A percentile compares a stretch with the other conserved stretches of the same genome.
These are phyloP conservation scores for Cryphonectria carpinicola DNA, from an alignment of 2,329 filamentous ascomycete species.

Conservation along the genomic window DNA sequence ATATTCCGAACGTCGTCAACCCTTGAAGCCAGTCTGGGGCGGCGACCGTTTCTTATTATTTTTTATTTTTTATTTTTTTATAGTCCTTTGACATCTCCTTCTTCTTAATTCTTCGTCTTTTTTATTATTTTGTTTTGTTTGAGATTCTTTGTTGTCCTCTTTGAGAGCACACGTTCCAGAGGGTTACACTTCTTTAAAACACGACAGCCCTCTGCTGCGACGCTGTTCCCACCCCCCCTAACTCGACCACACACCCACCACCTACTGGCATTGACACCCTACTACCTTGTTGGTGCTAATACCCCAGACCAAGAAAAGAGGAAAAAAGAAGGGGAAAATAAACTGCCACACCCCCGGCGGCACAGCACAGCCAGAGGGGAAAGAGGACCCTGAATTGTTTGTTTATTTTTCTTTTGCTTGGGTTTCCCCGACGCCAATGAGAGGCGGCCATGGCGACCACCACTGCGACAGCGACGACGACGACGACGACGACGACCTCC, in stretches of 20 bases:
- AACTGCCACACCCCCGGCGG: not conserved
- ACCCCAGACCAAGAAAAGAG: not conserved
- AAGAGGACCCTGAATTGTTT: not conserved
- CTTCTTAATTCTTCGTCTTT: not conserved
- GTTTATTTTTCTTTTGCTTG: slow-evolving; percentile 1
- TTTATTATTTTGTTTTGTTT: not conserved
- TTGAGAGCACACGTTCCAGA: not conserved
- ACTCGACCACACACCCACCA: not conserved
- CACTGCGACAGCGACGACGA: slow-evolving; percentile 7
- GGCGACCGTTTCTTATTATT: not conserved
- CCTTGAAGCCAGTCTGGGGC: not conserved
- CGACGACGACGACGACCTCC: not conserved
- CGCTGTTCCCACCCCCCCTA: not conserved
- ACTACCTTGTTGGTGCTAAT: not conserved
- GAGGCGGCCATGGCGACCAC: slow-evolving; percentile 26
- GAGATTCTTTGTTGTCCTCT: not conserved
- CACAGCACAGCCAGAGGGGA: not conserved
- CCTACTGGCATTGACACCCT: not conserved
- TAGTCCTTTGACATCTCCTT: not conserved
- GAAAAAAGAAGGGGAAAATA: not conserved
- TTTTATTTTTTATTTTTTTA: not conserved
- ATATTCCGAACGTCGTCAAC: slow-evolving; percentile 4
- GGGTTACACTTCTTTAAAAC: not conserved
- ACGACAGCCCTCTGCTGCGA: not conserved
- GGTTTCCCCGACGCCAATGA: slow-evolving; percentile 10